These are phyloP conservation scores for Fraxinus quadrangulata DNA, from an alignment of 257 asterid genomes.

Conservation along the genomic window DNA sequence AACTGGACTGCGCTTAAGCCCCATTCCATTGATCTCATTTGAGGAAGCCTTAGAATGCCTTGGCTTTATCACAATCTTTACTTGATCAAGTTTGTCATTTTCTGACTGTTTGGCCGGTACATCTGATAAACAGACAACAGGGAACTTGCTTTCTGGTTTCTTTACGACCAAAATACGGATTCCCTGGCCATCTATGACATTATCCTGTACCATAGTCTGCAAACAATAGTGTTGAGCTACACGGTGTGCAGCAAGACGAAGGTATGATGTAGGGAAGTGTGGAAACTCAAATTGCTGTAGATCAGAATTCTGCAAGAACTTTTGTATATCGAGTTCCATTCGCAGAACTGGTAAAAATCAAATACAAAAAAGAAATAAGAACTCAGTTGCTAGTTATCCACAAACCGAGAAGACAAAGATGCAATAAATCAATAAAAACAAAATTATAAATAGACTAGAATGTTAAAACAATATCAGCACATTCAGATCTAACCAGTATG, in stretches of 20 bases:
- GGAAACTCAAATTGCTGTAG: slow-evolving; percentile 81
- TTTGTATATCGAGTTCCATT: slow-evolving; percentile 90
- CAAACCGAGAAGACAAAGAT: slow-evolving; percentile 2
- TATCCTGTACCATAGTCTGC: slow-evolving; percentile 82
- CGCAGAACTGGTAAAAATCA: slow-evolving; percentile 59
- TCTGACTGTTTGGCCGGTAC: slow-evolving; percentile 76
- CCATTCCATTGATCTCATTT: slow-evolving; percentile 44
- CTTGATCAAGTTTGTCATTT: slow-evolving; percentile 55
- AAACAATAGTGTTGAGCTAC: slow-evolving; percentile 94
- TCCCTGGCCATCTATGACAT: slow-evolving; percentile 68
- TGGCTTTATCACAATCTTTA: slow-evolving; percentile 72
- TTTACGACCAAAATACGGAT: slow-evolving; percentile 64
- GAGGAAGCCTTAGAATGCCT: slow-evolving; percentile 61
- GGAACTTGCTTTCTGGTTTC: slow-evolving; percentile 67
- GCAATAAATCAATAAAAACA: neutral
- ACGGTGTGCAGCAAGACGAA: slow-evolving; percentile 54
- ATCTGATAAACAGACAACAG: slow-evolving; percentile 70
- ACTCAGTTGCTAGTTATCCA: neutral
- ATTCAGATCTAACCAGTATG: slow-evolving; percentile 12
- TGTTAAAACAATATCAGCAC: neutral
- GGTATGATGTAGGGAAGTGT: slow-evolving; percentile 50
- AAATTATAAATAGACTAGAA: neutral
- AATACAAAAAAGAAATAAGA: neutral
- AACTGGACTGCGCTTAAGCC: slow-evolving; percentile 50
- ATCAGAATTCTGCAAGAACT: slow-evolving; percentile 69